Base-by-base conservation (phyloP, 23 red algal species). In the Pyropia haitanensis region DNA sequence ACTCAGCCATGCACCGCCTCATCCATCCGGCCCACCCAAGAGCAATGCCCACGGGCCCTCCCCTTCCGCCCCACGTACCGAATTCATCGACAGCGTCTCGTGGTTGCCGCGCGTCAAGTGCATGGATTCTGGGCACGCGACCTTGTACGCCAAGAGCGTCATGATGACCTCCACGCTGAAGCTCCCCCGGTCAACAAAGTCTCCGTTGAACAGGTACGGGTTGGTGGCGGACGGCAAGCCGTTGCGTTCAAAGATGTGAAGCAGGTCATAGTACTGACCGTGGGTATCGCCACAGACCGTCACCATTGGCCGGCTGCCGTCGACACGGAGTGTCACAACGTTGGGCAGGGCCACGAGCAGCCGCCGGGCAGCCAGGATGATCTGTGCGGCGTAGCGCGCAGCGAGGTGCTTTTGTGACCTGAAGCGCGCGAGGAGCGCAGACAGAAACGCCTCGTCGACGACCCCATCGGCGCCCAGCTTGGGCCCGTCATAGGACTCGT, bases 191-290 rank as follows among this genome's bases (percentile, higher is more conserved):
- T 98, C 94, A 12, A 98, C 94, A 83, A 98, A 98, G 69, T 98
- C 94, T 29, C 94, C 94, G 58, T 98, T 98, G 69, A 98, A 98
- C 44, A 98, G 50, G 49, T 98, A 98, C 27, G 94, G 94, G 56
- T 98, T 98, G 28, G 75, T 65, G 9, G 67, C 76, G 18, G 78
- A 86, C 26, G 94, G 94, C 29, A 88, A 63, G 23, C 86, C 94
- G 81, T 98, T 98, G 28, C 71, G 65, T 33, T 87, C 54, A 49
- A 98, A 98, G 55, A 98, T 91, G 68, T 87, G 61, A 1, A 84
- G 61, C 25, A 98, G 71, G 73, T 98, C 94, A 57, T 90, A 98
- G 64, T 77, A 98, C 83, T 98, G 94, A 30, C 94, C 94, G 46
- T 98, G 94, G 7, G 83, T 83, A 80, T 98, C 94, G 50, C 94